A percentile compares a stretch with the other conserved stretches of the same genome.
Conservation (phyloP, 352 stramenopile genomes). For the Pythium angustatum region DNA sequence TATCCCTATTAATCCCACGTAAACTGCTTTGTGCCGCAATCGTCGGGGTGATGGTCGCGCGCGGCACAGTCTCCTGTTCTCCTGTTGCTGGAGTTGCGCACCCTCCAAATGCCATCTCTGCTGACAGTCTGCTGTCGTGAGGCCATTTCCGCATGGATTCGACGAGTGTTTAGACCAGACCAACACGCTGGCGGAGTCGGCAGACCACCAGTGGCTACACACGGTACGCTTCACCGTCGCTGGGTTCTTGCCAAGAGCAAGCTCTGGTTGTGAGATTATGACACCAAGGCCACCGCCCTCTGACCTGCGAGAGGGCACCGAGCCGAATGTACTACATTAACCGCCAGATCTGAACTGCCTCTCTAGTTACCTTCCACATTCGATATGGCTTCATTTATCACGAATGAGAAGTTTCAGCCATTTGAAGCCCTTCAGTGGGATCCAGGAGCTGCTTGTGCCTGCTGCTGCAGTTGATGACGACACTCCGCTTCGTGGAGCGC, state of each 20-base stretch:
- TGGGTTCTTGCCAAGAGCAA: too few relatives aligned
- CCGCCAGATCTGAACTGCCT: too few relatives aligned
- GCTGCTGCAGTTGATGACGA: neutral
- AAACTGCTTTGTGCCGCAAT: conserved; percentile 13
- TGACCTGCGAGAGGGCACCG: too few relatives aligned
- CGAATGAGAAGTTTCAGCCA: neutral
- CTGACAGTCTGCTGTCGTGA: neutral
- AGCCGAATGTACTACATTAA: too few relatives aligned
- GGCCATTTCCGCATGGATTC: neutral
- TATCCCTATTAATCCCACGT: conserved; percentile 3
- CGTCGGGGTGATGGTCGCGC: neutral
- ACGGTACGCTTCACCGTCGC: too few relatives aligned
- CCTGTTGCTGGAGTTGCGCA: neutral
- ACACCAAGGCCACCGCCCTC: too few relatives aligned
- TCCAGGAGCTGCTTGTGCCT: neutral
- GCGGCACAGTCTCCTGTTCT: too few relatives aligned
- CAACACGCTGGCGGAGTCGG: neutral
- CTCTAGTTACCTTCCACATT: too few relatives aligned
- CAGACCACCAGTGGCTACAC: neutral
- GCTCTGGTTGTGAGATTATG: too few relatives aligned
- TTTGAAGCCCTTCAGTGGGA: neutral
- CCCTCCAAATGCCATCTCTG: neutral
- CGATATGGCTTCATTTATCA: conserved; percentile 1
- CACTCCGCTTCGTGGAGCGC: conserved; percentile 38
- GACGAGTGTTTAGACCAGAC: neutral